Percentiles rank a stretch among this genome's conserved stretches.
Evolutionary conservation across 2,329 filamentous ascomycete genomes (phyloP).

Genomic region (Didymella pomorum): DNA sequence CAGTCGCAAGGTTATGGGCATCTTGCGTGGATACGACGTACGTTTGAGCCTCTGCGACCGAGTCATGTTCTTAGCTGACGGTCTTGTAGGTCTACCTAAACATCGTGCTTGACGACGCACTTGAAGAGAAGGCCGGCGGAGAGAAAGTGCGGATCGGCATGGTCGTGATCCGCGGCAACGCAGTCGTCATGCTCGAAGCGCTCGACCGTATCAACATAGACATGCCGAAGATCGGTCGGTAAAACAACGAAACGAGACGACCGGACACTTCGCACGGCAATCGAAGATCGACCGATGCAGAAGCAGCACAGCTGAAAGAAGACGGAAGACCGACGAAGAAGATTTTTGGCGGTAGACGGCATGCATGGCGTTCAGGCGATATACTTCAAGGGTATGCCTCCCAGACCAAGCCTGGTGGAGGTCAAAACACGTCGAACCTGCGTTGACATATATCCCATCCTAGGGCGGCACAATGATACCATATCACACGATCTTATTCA

Average conservation of each 20-base stretch:
- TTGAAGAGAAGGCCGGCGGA: slow-evolving; percentile 91
- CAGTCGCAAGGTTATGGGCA: slow-evolving; percentile 94
- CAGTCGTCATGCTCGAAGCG: slow-evolving; percentile 92
- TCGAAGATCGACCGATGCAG: slow-evolving; percentile 7
- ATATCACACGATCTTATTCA: slow-evolving; percentile 21
- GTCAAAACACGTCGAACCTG: slow-evolving; percentile 9
- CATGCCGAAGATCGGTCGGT: slow-evolving; percentile 45
- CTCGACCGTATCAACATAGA: slow-evolving; percentile 50
- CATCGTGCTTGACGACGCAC: slow-evolving; percentile 94
- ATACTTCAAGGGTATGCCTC: slow-evolving; percentile 31
- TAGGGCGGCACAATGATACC: slow-evolving; percentile 41
- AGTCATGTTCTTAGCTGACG: background rate
- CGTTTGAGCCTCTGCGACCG: slow-evolving; percentile 40
- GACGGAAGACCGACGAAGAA: background rate
- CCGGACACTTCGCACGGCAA: background rate
- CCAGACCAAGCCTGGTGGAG: slow-evolving; percentile 16
- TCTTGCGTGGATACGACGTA: slow-evolving; percentile 96
- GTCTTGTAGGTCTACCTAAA: slow-evolving; percentile 86
- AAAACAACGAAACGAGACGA: slow-evolving; percentile 7
- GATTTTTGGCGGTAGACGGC: slow-evolving; percentile 17
- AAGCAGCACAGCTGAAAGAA: background rate
- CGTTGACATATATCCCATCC: slow-evolving; percentile 33
- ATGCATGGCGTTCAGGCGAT: slow-evolving; percentile 34
- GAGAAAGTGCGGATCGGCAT: slow-evolving; percentile 92
- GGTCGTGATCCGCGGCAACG: slow-evolving; percentile 97